Evolutionary conservation across 331 rosid species (phyloP), one percentile per base, ranked within the genome.

Genomic region (Arachis monticola): DNA sequence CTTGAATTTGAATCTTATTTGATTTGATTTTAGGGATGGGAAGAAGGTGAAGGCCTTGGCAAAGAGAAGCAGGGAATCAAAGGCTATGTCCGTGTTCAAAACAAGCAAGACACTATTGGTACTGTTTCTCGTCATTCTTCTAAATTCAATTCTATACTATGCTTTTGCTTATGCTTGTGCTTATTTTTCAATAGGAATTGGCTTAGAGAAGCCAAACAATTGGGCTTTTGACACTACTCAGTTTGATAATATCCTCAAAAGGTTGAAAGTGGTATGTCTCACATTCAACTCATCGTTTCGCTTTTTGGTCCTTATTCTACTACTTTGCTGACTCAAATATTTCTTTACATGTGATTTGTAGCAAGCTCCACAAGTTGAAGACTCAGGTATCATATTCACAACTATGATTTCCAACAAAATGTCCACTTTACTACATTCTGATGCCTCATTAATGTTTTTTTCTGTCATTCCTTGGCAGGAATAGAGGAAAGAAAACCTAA

Each of bases 11-110:
- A 22, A 55, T 22, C 27, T 22, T 22, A 44, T 44, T 8, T 6
- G 48, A 35, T 35, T 1, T 9, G 57, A 51, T 31, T 3, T 0
- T n/a, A 91, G 98, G 99, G 99, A 0, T 92, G 98, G 99, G 97
- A 95, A 87, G 99, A 95, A 95, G 99, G 99, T 1, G 97, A 95
- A 76, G 98, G 97, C 12, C 96, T 94, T 11, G 99, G 97, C 7
- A 92, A 92, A 78, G 99, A 94, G 27, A 92, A 90, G 81, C 97
- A 94, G 73, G 96, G 97, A 30, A 94, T 94, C 80, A 94, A 94
- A 78, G 96, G 96, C 46, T 27, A 90, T 27, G 97, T 94, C 67
- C 82, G 91, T 46, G 90, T 94, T 2, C 68, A 86, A 63, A 90
- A 90, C 93, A 94, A 94, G 69, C 96, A 94, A 71, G 99, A 94